Percentiles rank a stretch among this genome's conserved stretches.
Conservation (phyloP, 768 basidiomycete species). For the Baorangia bicolor region DNA sequence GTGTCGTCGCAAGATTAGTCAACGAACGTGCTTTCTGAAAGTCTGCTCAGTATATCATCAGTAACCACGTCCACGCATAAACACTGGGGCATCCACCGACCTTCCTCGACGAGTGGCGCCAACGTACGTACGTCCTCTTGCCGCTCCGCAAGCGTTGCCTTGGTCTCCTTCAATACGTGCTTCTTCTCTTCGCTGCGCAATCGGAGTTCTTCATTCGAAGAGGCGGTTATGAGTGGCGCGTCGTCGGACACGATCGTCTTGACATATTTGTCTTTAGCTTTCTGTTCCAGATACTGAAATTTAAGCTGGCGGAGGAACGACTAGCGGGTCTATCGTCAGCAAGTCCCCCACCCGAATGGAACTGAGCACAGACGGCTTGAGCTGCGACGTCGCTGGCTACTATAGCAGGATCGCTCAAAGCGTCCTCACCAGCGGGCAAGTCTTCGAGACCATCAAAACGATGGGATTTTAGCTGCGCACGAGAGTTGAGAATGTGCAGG, state of each 20-base stretch:
- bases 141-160: conserved; percentile 58
- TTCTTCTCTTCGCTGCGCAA: conserved; percentile 70
- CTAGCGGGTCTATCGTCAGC: conserved; percentile 35
- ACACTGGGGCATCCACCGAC: conserved; percentile 31
- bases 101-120: conserved; percentile 69
- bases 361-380: conserved; percentile 51
- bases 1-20: conserved; percentile 52
- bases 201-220: conserved; percentile 70
- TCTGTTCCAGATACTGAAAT: conserved; percentile 87
- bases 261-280: conserved; percentile 87
- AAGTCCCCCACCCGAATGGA: not conserved
- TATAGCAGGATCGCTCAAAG: conserved; percentile 51
- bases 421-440: conserved; percentile 24
- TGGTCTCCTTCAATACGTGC: conserved; percentile 59
- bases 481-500: conserved; percentile 24
- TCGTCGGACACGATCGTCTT: conserved; percentile 86
- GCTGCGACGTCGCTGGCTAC: conserved; percentile 57
- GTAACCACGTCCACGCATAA: not conserved
- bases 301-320: conserved; percentile 78
- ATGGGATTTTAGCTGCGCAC: conserved; percentile 22
- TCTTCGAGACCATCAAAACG: conserved; percentile 33
- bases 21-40: conserved; percentile 54
- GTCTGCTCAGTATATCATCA: conserved; percentile 39
- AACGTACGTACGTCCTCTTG: conserved; percentile 61
- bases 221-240: conserved; percentile 74